Conservation (phyloP, 2,329 filamentous ascomycete genomes). For the Diplodia intermedia region DNA sequence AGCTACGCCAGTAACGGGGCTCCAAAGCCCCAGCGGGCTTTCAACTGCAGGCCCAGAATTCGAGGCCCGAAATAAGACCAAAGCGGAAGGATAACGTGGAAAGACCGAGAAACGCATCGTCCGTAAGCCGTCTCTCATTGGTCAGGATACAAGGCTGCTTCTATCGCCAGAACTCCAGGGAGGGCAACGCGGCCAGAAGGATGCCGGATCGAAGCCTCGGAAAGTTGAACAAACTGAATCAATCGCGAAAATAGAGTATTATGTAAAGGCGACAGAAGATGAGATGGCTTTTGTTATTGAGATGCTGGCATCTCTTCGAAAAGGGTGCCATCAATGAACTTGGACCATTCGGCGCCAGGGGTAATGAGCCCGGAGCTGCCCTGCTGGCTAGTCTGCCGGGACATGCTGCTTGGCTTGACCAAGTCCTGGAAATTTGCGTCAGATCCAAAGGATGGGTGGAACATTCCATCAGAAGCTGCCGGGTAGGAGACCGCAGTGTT, state of each 20-base stretch:
- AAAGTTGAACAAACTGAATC: background rate
- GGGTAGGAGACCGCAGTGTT: constrained; percentile 8
- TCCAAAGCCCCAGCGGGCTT: background rate
- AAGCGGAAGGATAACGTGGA: background rate
- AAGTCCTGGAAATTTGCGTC: constrained; percentile 19
- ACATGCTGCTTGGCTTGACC: constrained; percentile 33
- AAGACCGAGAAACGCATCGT: background rate
- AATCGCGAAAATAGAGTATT: background rate
- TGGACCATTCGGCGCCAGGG: constrained; percentile 39
- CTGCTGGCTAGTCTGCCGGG: constrained; percentile 36
- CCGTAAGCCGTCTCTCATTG: background rate
- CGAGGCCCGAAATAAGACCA: background rate
- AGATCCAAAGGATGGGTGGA: constrained; percentile 35
- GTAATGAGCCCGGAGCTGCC: constrained; percentile 38
- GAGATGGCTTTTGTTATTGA: constrained; percentile 3
- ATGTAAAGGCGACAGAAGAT: background rate
- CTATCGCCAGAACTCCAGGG: background rate
- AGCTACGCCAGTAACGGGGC: background rate
- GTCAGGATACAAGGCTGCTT: background rate
- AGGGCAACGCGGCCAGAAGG: background rate
- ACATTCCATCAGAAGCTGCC: constrained; percentile 38
- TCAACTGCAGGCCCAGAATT: background rate
- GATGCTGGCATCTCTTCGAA: constrained; percentile 33
- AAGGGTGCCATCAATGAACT: constrained; percentile 38
- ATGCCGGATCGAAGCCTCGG: background rate